These are phyloP conservation scores for Phaeosphaeriaceae sp. DNA, from an alignment of 2,329 filamentous ascomycete species.

Conservation along the genomic window DNA sequence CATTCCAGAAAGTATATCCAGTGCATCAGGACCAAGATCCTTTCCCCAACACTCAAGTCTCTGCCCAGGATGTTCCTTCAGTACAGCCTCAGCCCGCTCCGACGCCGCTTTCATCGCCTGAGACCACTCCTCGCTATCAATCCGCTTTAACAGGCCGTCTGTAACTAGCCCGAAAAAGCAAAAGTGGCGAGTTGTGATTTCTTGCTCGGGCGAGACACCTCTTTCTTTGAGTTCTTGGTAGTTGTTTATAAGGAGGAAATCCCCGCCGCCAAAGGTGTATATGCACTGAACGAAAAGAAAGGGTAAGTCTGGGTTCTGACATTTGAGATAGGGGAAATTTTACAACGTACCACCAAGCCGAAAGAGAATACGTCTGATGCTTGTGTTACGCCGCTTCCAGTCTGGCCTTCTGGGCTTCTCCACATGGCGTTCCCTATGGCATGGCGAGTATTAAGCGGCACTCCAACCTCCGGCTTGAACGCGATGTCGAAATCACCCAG, in stretches of 20 bases:
- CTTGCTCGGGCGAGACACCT: conserved; percentile 18
- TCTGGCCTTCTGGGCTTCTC: conserved; percentile 51
- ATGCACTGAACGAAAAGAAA: conserved; percentile 42
- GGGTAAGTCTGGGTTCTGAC: conserved; percentile 15
- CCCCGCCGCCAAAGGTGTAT: conserved; percentile 41
- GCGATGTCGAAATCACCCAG: conserved; percentile 49
- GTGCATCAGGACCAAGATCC: conserved; percentile 30
- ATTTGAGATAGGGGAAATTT: conserved; percentile 9
- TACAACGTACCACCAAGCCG: conserved; percentile 48
- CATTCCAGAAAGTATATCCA: conserved; percentile 46
- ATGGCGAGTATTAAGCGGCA: conserved; percentile 30
- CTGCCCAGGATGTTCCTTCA: conserved; percentile 33
- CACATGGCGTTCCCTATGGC: conserved; percentile 50
- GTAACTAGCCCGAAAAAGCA: neutral
- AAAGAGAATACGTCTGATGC: conserved; percentile 50
- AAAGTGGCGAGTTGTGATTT: neutral
- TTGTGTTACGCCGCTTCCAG: conserved; percentile 40
- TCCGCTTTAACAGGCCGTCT: conserved; percentile 35
- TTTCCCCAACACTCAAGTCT: conserved; percentile 38
- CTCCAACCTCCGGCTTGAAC: conserved; percentile 38
- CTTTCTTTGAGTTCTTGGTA: conserved; percentile 38
- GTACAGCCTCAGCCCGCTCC: conserved; percentile 27
- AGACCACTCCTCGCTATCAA: conserved; percentile 35
- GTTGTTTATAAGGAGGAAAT: conserved; percentile 39
- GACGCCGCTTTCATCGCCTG: conserved; percentile 30